These are phyloP conservation scores for Skeletonema menzelii DNA, from an alignment of 108 stramenopile genomes.

Conservation along the genomic window DNA sequence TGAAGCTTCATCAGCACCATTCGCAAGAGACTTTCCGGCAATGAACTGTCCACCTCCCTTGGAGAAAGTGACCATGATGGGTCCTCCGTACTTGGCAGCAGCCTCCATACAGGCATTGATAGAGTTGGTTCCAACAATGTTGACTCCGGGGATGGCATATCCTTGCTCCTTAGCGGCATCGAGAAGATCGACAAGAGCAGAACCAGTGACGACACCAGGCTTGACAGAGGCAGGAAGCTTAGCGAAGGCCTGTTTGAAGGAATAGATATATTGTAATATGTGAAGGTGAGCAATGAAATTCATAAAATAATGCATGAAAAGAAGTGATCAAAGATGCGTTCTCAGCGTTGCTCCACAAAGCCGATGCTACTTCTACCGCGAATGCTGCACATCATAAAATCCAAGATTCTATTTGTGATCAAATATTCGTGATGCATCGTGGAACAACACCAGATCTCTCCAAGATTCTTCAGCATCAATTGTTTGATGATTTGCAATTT, in stretches of 20 bases:
- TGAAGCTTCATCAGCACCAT: conserved; percentile 83
- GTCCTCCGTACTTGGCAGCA: conserved; percentile 88
- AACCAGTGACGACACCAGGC: conserved; percentile 91
- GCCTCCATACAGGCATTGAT: conserved; percentile 96
- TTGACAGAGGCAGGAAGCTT: conserved; percentile 89
- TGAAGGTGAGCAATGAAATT: neutral
- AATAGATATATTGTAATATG: neutral
- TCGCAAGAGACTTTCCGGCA: conserved; percentile 89
- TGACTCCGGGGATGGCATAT: conserved; percentile 96
- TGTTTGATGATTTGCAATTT: conserved; percentile 4
- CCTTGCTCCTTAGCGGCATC: conserved; percentile 82
- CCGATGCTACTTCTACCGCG: neutral
- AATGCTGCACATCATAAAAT: neutral
- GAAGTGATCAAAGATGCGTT: neutral
- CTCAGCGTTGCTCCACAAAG: neutral
- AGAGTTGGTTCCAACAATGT: conserved; percentile 90
- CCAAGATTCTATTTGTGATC: neutral
- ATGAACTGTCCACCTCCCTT: conserved; percentile 96
- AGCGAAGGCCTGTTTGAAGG: conserved; percentile 65
- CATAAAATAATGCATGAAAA: neutral
- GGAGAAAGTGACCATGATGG: conserved; percentile 92
- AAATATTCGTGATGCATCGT: neutral
- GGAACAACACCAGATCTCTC: neutral
- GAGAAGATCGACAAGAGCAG: conserved; percentile 85
- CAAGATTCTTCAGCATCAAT: neutral